phyloP scores from a whole-genome alignment of 208 protist genomes.

The Leishmania turanica region DNA sequence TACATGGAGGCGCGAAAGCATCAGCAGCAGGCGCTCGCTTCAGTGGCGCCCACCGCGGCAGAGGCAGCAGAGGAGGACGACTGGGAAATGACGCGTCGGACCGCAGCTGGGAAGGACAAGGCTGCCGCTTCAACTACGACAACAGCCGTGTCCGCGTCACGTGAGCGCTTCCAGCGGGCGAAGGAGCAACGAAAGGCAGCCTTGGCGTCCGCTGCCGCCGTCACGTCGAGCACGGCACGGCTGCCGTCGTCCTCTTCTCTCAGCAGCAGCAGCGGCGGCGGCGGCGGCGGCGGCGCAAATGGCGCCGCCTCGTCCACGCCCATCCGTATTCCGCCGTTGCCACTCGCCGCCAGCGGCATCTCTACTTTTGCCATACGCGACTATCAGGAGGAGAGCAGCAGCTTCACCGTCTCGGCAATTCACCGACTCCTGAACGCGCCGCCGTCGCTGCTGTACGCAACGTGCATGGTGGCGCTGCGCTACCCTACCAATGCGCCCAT shows the following conservation, averaged over 20 bases:
- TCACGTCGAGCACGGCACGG: slow-evolving; percentile 7
- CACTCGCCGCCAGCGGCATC: slow-evolving; percentile 56
- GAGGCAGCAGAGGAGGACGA: neutral
- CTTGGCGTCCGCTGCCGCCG: slow-evolving; percentile 34
- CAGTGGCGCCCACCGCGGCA: neutral
- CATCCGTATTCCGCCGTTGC: slow-evolving; percentile 16
- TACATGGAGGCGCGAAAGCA: slow-evolving; percentile 18
- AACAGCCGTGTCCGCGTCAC: slow-evolving; percentile 22
- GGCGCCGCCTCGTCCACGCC: neutral
- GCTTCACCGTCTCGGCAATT: slow-evolving; percentile 72
- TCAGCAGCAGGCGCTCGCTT: slow-evolving; percentile 15
- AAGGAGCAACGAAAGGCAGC: slow-evolving; percentile 64
- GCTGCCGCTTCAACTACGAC: neutral
- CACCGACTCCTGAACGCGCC: slow-evolving; percentile 82
- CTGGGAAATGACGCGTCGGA: neutral
- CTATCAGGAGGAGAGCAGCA: slow-evolving; percentile 64
- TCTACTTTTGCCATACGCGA: slow-evolving; percentile 57
- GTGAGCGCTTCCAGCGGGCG: slow-evolving; percentile 66
- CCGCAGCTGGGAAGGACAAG: neutral
- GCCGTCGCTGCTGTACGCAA: slow-evolving; percentile 66
- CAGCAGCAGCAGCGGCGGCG: neutral
- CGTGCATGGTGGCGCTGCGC: slow-evolving; percentile 48
- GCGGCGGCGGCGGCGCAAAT: neutral
- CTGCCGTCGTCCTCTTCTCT: neutral
- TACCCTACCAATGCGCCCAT: slow-evolving; percentile 67